phyloP scores from a whole-genome alignment of 1,284 basidiomycete species.

The Cutaneotrichosporon daszewskae region DNA sequence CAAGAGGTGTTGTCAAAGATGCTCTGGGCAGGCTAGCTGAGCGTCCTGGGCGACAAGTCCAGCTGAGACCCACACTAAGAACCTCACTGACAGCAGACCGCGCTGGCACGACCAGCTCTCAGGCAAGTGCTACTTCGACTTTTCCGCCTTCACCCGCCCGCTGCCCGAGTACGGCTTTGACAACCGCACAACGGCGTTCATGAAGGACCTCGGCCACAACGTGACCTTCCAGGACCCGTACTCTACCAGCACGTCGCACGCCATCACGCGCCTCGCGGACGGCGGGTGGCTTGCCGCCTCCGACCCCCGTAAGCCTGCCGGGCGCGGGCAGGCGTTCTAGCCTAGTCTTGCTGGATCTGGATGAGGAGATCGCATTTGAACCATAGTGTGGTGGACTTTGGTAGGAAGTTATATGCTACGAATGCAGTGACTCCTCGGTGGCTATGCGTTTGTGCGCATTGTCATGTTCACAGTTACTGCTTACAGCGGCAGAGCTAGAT shows the following conservation, averaged over 20 bases:
- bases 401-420: too few relatives aligned
- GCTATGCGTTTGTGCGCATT: too few relatives aligned
- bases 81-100: too few relatives aligned
- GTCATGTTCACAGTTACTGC: too few relatives aligned
- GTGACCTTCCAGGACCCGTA: slow-evolving; percentile 28
- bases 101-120: background rate
- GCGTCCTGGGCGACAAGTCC: too few relatives aligned
- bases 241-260: slow-evolving; percentile 22
- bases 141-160: slow-evolving; percentile 16
- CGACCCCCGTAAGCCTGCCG: slow-evolving; percentile 17
- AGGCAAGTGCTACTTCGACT: slow-evolving; percentile 42
- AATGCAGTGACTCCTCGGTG: too few relatives aligned
- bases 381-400: too few relatives aligned
- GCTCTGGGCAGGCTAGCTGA: too few relatives aligned
- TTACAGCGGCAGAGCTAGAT: too few relatives aligned
- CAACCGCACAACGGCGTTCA: slow-evolving; percentile 41
- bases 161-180: slow-evolving; percentile 38
- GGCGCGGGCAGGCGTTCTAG: slow-evolving; percentile 10
- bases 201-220: slow-evolving; percentile 39
- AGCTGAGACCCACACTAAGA: too few relatives aligned
- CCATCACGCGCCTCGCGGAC: slow-evolving; percentile 20
- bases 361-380: too few relatives aligned
- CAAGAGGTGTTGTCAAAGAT: too few relatives aligned
- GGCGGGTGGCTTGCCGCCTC: slow-evolving; percentile 22
- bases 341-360: background rate